phyloP scores from a whole-genome alignment of 2,329 filamentous ascomycete species.

The Escovopsis sp. region DNA sequence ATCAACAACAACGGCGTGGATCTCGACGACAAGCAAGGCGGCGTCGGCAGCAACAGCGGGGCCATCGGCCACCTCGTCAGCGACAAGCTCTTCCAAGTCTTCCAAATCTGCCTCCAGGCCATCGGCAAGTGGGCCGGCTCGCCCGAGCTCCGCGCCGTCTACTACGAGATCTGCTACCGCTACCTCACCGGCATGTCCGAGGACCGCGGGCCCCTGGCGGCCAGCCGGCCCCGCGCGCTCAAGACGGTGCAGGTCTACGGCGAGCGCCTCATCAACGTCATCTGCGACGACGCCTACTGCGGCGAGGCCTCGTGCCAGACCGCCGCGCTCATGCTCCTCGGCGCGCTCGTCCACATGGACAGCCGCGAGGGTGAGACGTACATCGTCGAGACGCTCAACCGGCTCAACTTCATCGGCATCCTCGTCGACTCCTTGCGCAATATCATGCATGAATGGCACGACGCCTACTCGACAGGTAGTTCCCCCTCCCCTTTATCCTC shows the following conservation, averaged over 20 bases:
- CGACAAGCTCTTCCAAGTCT: conserved; percentile 81
- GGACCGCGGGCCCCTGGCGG: conserved; percentile 27
- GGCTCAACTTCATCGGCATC: conserved; percentile 81
- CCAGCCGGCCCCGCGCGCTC: conserved; percentile 45
- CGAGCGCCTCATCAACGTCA: conserved; percentile 64
- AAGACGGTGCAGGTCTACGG: conserved; percentile 56
- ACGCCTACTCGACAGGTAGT: conserved; percentile 40
- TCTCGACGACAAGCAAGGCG: too few species aligned
- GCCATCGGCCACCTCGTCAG: conserved; percentile 57
- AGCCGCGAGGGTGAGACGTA: conserved; percentile 51
- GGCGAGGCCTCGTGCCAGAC: conserved; percentile 71
- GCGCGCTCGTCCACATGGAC: conserved; percentile 59
- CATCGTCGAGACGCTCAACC: conserved; percentile 64
- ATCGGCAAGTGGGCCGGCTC: conserved; percentile 59
- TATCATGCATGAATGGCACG: conserved; percentile 57
- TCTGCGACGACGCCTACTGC: conserved; percentile 86
- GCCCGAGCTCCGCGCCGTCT: conserved; percentile 59
- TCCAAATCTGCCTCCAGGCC: conserved; percentile 71
- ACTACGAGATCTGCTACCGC: conserved; percentile 83
- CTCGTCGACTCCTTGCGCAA: conserved; percentile 75
- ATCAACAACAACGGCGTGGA: too few species aligned
- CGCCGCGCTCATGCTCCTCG: conserved; percentile 72
- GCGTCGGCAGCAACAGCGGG: conserved; percentile 25
- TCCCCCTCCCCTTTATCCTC: conserved; percentile 9
- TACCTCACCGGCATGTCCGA: conserved; percentile 60